Conservation (phyloP, 75 land plant genomes). For the Sequoia sempervirens region DNA sequence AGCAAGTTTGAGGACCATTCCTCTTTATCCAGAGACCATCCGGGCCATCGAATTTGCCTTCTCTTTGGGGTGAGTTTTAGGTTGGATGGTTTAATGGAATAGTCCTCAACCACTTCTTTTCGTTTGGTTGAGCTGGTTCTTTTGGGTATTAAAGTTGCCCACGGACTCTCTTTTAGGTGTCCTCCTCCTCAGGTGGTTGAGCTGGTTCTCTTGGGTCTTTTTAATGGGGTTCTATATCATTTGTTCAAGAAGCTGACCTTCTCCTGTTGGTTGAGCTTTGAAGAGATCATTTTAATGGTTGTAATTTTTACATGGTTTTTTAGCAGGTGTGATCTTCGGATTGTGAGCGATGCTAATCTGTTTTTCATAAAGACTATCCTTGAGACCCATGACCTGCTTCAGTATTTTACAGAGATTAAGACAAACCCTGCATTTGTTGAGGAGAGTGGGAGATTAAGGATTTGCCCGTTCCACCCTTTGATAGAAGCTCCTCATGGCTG, state of each 20-base stretch:
- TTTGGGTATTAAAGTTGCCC: not conserved
- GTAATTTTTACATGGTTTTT: constrained; percentile 8
- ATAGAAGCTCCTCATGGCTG: constrained; percentile 59
- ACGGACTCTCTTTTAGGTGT: not conserved
- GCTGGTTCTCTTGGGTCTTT: not conserved
- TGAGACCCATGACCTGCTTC: constrained; percentile 40
- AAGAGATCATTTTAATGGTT: not conserved
- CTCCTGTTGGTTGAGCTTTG: not conserved
- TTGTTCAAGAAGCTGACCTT: too few relatives aligned
- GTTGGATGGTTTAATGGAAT: not conserved
- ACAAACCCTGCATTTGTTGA: too few relatives aligned
- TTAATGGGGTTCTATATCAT: not conserved
- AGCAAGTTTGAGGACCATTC: constrained; percentile 38
- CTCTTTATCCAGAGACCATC: constrained; percentile 52
- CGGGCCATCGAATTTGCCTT: constrained; percentile 61
- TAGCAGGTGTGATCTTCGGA: constrained; percentile 72
- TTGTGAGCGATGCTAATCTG: constrained; percentile 82
- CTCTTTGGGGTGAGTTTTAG: constrained; percentile 47
- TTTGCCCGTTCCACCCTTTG: constrained; percentile 58
- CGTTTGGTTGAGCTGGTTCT: not conserved
- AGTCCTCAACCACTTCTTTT: not conserved
- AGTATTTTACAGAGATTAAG: too few relatives aligned
- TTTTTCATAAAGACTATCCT: constrained; percentile 76
- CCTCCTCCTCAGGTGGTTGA: not conserved
- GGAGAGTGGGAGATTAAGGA: too few relatives aligned